Base-by-base conservation (phyloP, 2,329 filamentous ascomycete genomes). In the Bretziella fagacearum region DNA sequence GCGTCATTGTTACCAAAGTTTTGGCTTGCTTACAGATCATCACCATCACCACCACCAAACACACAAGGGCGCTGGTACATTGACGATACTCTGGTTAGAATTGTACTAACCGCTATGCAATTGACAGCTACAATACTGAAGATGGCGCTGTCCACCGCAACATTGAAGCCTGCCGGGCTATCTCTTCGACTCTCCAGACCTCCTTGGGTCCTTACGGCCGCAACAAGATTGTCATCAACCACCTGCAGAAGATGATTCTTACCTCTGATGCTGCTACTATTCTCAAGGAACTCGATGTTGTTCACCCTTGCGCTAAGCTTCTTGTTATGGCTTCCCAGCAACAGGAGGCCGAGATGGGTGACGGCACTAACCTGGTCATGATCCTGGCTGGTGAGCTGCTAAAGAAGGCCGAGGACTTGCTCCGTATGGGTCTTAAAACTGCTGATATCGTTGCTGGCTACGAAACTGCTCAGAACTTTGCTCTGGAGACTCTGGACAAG, bases 221-320 rank as follows among this genome's bases (percentile, higher is more conserved):
- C 65, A 98, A 98, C 73, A 98, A 98, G 71, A 87, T 98, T 61
- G 85, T 98, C 68, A 96, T 98, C 73, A 98, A 98, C 72, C 93
- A 98, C 68, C 74, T 98, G 53, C 85, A 94, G 65, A 98, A 98
- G 74, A 95, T 98, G 91, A 93, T 95, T 57, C 73, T 98, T 54
- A 98, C 93, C 56, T 96, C 87, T 52, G 91, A 98, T 61, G 91
- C 91, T 54, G 91, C 91, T 55, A 96, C 91, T 36, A 98, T 98
- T 61, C 74, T 98, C 56, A 81, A 86, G 59, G 93, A 98, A 69
- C 78, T 98, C 63, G 91, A 98, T 60, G 91, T 98, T 53, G 87
- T 98, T 48, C 91, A 98, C 69, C 91, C 93, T 53, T 91, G 91
- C 49, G 93, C 91, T 44, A 98, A 98, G 69, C 73, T 98, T 54